Percentiles rank a stretch among this genome's conserved stretches.
Conservation (phyloP, 257 asterid species). For the Solanum etuberosum region DNA sequence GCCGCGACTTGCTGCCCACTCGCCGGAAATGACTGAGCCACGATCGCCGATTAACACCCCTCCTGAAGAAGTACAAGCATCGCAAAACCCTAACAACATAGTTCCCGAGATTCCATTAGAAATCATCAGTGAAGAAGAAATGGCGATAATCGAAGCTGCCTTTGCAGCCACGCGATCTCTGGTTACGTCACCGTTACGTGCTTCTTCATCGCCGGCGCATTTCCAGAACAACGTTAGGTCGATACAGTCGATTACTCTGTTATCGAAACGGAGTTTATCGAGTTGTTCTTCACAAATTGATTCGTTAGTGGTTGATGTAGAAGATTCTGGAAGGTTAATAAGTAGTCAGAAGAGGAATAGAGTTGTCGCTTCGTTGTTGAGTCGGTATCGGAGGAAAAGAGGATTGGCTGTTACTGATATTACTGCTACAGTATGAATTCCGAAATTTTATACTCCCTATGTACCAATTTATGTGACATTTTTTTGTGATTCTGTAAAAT, state of each 20-base stretch:
- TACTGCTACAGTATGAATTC: conserved; percentile 50
- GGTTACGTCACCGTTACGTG: background rate
- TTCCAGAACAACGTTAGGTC: conserved; percentile 24
- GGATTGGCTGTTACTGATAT: conserved; percentile 77
- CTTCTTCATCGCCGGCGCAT: conserved; percentile 11
- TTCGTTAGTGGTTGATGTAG: conserved; percentile 35
- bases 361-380: conserved; percentile 39
- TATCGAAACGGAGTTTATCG: conserved; percentile 52
- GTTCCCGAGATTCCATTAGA: conserved; percentile 43
- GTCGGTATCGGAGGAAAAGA: conserved; percentile 49
- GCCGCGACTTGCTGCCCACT: conserved; percentile 15
- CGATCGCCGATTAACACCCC: conserved; percentile 23
- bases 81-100: background rate
- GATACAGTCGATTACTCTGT: conserved; percentile 33
- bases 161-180: conserved; percentile 30
- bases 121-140: conserved; percentile 59
- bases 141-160: conserved; percentile 78
- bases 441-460: background rate
- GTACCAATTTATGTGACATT: background rate
- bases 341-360: conserved; percentile 25
- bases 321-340: conserved; percentile 34
- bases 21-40: conserved; percentile 32
- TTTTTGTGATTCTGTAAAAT: background rate
- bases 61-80: background rate
- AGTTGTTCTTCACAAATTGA: conserved; percentile 22